phyloP scores from a whole-genome alignment of 495 filamentous ascomycete species.

The Gamarada debralockiae region DNA sequence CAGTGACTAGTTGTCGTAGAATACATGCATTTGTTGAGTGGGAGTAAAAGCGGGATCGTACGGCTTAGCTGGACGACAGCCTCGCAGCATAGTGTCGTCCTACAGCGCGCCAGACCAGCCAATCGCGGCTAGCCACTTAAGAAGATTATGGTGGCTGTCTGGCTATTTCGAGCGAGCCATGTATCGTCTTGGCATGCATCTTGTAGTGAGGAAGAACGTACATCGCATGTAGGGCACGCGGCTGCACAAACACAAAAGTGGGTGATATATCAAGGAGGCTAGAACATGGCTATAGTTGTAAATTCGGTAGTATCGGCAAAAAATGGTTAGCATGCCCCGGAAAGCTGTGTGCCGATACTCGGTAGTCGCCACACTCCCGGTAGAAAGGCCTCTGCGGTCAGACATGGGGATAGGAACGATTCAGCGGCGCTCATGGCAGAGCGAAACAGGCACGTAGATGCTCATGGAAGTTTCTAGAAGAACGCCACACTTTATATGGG shows the following conservation, averaged over 20 bases:
- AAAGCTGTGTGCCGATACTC: background rate
- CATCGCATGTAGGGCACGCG: background rate
- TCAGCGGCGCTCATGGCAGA: background rate
- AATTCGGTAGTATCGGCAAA: background rate
- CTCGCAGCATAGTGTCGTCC: too few relatives aligned
- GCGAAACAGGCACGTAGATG: background rate
- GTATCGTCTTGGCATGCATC: too few relatives aligned
- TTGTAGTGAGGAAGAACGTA: background rate
- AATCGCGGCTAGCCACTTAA: too few relatives aligned
- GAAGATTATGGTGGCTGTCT: too few relatives aligned
- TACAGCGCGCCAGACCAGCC: too few relatives aligned
- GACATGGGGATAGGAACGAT: background rate
- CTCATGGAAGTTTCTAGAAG: background rate
- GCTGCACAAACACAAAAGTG: background rate
- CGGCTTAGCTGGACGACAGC: too few relatives aligned
- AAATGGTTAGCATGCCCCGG: background rate
- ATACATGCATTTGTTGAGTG: too few relatives aligned
- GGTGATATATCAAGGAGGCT: too few relatives aligned
- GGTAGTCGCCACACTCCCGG: background rate
- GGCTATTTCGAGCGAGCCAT: too few relatives aligned
- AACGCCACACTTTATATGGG: background rate
- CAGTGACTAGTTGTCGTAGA: too few relatives aligned
- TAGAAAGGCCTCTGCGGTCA: background rate
- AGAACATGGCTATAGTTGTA: background rate
- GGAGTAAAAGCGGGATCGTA: too few relatives aligned